Evolutionary conservation across 495 filamentous ascomycete species (phyloP).

Genomic region (Darksidea phi): DNA sequence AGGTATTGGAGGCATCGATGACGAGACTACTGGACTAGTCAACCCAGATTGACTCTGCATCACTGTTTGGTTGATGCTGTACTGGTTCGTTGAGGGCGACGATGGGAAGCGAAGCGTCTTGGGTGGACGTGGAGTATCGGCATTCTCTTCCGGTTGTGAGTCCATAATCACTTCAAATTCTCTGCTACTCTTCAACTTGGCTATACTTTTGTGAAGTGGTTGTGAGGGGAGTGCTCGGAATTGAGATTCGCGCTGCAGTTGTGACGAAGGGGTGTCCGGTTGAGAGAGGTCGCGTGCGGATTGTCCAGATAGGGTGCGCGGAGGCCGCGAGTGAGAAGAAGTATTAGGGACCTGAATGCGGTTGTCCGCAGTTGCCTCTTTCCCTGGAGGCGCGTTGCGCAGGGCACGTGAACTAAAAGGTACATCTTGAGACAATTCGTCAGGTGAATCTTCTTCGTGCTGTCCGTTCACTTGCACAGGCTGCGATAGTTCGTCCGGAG

Average conservation of each 20-base stretch:
- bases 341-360: constrained; percentile 34
- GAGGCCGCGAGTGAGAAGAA: constrained; percentile 22
- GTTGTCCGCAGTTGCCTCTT: neutral
- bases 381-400: constrained; percentile 3
- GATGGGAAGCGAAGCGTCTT: constrained; percentile 21
- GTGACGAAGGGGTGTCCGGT: constrained; percentile 15
- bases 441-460: constrained; percentile 16
- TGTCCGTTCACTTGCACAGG: constrained; percentile 10
- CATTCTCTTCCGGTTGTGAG: constrained; percentile 37
- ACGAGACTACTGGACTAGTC: constrained; percentile 24
- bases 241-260: constrained; percentile 12
- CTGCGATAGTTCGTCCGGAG: constrained; percentile 37
- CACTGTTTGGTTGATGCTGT: constrained; percentile 32
- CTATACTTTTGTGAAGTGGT: neutral
- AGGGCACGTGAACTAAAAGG: constrained; percentile 1
- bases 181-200: constrained; percentile 27
- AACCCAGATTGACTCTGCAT: constrained; percentile 17
- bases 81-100: constrained; percentile 29
- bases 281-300: constrained; percentile 5
- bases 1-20: constrained; percentile 27
- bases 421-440: constrained; percentile 19
- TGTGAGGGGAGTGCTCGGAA: neutral
- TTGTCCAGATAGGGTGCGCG: constrained; percentile 18
- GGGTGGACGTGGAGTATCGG: constrained; percentile 2
- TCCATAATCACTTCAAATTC: constrained; percentile 40